Evolutionary conservation across 768 basidiomycete genomes (phyloP), one percentile per base, ranked within the genome.

Genomic region (Glaciozyma martinii): DNA sequence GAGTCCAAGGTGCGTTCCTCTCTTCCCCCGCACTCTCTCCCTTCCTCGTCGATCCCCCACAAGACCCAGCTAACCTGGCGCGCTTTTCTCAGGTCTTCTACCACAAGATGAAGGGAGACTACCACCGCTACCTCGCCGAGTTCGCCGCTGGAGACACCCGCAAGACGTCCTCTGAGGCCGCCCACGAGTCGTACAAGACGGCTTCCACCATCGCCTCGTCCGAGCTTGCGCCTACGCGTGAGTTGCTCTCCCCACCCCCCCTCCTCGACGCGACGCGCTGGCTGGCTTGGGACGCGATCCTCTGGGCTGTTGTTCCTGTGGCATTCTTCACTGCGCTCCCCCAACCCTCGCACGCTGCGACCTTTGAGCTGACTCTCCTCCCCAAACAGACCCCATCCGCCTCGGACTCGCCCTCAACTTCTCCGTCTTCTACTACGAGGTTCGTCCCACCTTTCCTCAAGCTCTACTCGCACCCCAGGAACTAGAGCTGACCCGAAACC

Each of bases 21-120:
- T 19, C 30, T 18, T 27, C 49, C 49, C 7, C 44, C 18, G 8
- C 29, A 12, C 23, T 47, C 15, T 29, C 21, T 18, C 23, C 21
- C 42, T 3, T 5, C 3, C 10, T 37, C n/a, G 19, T 27, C 30
- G 1, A 12, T 10, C 46, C 21, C 21, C 46, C 37, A 57, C 46
- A 19, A n/a, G 21, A 47, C 19, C 10, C 27, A 32, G 47, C 18
- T 42, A 16, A 9, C 42, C 53, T 19, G 18, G 29, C 29, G 18
- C 30, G 53, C n/a, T 33, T 33, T 54, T 15, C 49, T n/a, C 61
- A 69, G 67, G 73, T 74, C 52, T 98, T 97, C 84, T 98, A 98
- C 82, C 92, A 94, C 85, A 97, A 97, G 86, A 95, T 91, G 92
- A 94, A 90, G 91, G 92, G 92, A 78, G 91, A 97, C 79, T 94